phyloP scores from a whole-genome alignment of 2,329 filamentous ascomycete species.

The Aureobasidium mangrovei region DNA sequence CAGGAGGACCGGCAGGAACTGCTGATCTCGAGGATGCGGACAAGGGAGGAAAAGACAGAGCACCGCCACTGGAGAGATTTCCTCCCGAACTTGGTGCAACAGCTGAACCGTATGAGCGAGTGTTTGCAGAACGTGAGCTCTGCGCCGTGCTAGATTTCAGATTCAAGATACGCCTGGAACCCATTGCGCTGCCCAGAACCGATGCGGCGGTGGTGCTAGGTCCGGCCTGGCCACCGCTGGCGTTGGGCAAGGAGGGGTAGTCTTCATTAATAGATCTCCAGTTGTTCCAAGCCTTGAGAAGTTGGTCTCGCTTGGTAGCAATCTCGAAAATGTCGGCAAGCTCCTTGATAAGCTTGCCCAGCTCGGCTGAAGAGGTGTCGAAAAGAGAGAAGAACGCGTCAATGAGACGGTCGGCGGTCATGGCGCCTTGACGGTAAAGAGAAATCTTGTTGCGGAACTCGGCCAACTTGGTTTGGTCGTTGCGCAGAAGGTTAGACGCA shows the following conservation, averaged over 20 bases:
- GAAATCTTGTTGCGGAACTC: conserved; percentile 76
- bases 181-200: conserved; percentile 42
- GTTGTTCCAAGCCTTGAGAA: conserved; percentile 84
- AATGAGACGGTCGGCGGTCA: conserved; percentile 67
- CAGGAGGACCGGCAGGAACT: conserved; percentile 7
- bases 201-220: conserved; percentile 50
- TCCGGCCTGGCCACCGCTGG: conserved; percentile 48
- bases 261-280: conserved; percentile 96
- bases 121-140: conserved; percentile 49
- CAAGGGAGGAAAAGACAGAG: conserved; percentile 18
- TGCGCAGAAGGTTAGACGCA: conserved; percentile 69
- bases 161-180: conserved; percentile 55
- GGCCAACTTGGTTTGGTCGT: conserved; percentile 63
- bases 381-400: conserved; percentile 84
- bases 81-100: conserved; percentile 18
- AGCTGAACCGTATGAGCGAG: conserved; percentile 44
- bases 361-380: conserved; percentile 64
- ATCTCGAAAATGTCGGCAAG: conserved; percentile 90
- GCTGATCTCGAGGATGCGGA: conserved; percentile 12
- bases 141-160: conserved; percentile 62
- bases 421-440: conserved; percentile 59
- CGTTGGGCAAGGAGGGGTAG: conserved; percentile 77
- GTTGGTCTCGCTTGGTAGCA: conserved; percentile 57
- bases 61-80: conserved; percentile 1
- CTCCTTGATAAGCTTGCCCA: conserved; percentile 85